Percentiles rank a stretch among this genome's conserved stretches.
phyloP scores from a whole-genome alignment of 176 grass and related monocot species.

The Tillandsia fasciculata region DNA sequence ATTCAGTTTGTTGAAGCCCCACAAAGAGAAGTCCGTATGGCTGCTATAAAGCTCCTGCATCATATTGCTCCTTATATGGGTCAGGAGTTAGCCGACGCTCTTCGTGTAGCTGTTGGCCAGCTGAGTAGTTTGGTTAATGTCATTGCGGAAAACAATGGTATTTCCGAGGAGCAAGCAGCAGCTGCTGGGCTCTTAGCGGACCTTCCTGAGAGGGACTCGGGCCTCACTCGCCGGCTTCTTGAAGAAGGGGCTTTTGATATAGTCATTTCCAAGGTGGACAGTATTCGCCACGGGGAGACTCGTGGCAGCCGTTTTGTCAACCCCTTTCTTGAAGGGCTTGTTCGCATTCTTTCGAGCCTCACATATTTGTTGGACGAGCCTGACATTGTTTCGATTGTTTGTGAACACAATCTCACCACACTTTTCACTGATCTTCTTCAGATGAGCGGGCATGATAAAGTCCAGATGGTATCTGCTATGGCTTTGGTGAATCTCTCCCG shows the following conservation, averaged over 20 bases:
- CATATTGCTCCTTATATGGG: conserved; percentile 80
- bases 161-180: conserved; percentile 88
- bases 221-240: conserved; percentile 67
- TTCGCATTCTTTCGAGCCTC: conserved; percentile 60
- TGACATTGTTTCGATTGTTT: conserved; percentile 48
- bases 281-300: conserved; percentile 64
- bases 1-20: conserved; percentile 98
- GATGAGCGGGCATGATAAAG: conserved; percentile 74
- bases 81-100: conserved; percentile 76
- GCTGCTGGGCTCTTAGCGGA: conserved; percentile 72
- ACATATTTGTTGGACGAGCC: conserved; percentile 61
- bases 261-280: conserved; percentile 56
- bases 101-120: conserved; percentile 68
- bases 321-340: conserved; percentile 82
- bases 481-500: conserved; percentile 69
- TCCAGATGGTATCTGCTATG: conserved; percentile 63
- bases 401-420: conserved; percentile 59
- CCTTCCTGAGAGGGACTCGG: conserved; percentile 63
- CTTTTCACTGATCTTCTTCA: conserved; percentile 93
- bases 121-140: conserved; percentile 70
- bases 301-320: conserved; percentile 77
- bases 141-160: conserved; percentile 74
- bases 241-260: conserved; percentile 63
- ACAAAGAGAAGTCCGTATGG: conserved; percentile 83
- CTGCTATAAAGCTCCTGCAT: conserved; percentile 74